A percentile compares a stretch with the other conserved stretches of the same genome.
These are phyloP conservation scores for Cryptococcus sp. DNA, from an alignment of 1,284 basidiomycete species.

Conservation along the genomic window DNA sequence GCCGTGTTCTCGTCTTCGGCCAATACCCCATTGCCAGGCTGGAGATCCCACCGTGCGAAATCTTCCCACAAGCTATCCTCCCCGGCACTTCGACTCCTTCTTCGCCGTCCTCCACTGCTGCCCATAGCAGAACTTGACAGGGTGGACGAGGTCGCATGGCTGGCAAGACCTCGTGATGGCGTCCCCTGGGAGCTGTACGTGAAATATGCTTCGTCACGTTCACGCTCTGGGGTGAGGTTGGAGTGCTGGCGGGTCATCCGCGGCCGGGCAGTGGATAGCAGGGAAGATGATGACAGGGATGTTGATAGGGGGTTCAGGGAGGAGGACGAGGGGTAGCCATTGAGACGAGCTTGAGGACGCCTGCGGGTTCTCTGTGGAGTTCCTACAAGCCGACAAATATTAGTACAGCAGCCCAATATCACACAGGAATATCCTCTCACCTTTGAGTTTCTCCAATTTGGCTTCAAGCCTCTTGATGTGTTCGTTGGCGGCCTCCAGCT, in stretches of 20 bases:
- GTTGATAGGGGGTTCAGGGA: slow-evolving; percentile 27
- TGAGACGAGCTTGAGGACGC: slow-evolving; percentile 34
- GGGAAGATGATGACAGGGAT: slow-evolving; percentile 22
- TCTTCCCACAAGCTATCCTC: slow-evolving; percentile 9
- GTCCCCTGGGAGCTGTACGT: slow-evolving; percentile 1
- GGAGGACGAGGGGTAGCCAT: slow-evolving; percentile 36
- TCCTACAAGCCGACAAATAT: slow-evolving; percentile 11
- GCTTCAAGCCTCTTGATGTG: slow-evolving; percentile 43
- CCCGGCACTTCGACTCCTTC: slow-evolving; percentile 15
- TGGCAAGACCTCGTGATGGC: slow-evolving; percentile 6
- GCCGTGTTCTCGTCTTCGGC: slow-evolving; percentile 26
- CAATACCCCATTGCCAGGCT: background rate
- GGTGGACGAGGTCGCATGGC: background rate
- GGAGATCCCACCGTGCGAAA: background rate
- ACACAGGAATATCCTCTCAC: slow-evolving; percentile 14
- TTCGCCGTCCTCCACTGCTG: slow-evolving; percentile 9
- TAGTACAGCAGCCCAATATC: background rate
- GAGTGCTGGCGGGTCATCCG: slow-evolving; percentile 28
- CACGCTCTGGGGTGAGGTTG: slow-evolving; percentile 26
- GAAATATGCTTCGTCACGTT: slow-evolving; percentile 1
- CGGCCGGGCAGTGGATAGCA: slow-evolving; percentile 29
- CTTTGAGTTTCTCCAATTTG: slow-evolving; percentile 36
- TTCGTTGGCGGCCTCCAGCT: slow-evolving; percentile 45
- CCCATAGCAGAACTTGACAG: slow-evolving; percentile 2
- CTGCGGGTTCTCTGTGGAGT: slow-evolving; percentile 28